phyloP scores from a whole-genome alignment of 2,329 filamentous ascomycete genomes.

The Hypoxylon rubiginosum region DNA sequence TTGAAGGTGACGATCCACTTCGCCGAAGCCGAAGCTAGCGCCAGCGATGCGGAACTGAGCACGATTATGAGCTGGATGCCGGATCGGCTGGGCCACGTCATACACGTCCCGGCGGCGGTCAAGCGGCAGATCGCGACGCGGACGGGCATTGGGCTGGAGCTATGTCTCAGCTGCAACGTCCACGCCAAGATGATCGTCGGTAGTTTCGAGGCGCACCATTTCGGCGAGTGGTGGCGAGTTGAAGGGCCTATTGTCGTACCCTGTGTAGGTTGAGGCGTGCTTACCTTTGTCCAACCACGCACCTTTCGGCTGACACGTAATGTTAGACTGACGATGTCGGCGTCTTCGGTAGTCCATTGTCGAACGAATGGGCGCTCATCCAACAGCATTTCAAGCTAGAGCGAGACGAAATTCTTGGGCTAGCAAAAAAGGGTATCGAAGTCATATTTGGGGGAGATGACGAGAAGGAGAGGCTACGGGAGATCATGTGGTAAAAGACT shows the following conservation, averaged over 20 bases:
- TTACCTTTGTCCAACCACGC: not conserved
- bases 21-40: constrained; percentile 74
- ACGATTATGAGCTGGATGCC: constrained; percentile 76
- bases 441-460: constrained; percentile 75
- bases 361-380: constrained; percentile 82
- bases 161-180: constrained; percentile 87
- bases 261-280: constrained; percentile 67
- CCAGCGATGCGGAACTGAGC: constrained; percentile 70
- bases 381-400: constrained; percentile 76
- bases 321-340: constrained; percentile 84
- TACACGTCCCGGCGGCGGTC: constrained; percentile 75
- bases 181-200: constrained; percentile 79
- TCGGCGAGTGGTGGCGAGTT: constrained; percentile 76
- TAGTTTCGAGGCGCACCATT: constrained; percentile 78
- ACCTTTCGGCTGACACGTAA: constrained; percentile 10
- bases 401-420: constrained; percentile 59
- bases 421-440: constrained; percentile 73
- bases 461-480: constrained; percentile 70
- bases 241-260: constrained; percentile 73
- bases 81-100: constrained; percentile 81
- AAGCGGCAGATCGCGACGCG: constrained; percentile 64
- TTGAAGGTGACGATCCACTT: constrained; percentile 82
- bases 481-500: constrained; percentile 61
- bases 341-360: constrained; percentile 81
- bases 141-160: constrained; percentile 74